Percentiles rank a stretch among this genome's conserved stretches.
Conservation (phyloP, 108 stramenopile genomes). For the Chaetoceros tenuissimus region DNA sequence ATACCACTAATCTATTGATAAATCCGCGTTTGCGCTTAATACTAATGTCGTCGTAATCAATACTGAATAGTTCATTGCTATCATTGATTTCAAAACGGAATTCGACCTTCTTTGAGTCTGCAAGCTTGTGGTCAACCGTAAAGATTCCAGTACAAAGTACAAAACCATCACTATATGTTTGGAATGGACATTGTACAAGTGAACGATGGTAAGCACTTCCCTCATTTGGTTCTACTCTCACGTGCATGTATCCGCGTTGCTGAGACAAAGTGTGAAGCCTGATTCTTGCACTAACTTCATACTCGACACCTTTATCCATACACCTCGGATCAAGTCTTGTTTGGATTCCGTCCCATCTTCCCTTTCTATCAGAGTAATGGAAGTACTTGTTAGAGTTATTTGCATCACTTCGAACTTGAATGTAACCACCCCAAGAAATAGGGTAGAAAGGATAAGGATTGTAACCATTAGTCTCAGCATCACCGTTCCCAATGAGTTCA, state of each 20-base stretch:
- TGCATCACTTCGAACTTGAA: not conserved
- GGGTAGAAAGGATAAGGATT: constrained; percentile 17
- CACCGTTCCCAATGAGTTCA: constrained; percentile 41
- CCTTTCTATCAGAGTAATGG: not conserved
- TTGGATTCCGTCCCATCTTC: not conserved
- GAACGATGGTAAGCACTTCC: no score
- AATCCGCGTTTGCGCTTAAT: no score
- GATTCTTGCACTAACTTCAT: not conserved
- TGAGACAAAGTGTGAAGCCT: not conserved
- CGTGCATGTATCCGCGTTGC: not conserved
- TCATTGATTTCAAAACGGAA: no score
- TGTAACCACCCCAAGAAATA: not conserved
- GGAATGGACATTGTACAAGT: no score
- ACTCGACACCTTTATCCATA: not conserved
- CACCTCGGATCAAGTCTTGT: not conserved
- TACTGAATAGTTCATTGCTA: no score
- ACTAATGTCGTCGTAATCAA: no score
- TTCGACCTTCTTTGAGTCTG: no score
- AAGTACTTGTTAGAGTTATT: constrained; percentile 4
- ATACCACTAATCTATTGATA: no score
- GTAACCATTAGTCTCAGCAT: constrained; percentile 30
- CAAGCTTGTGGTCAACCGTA: no score
- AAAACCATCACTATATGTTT: no score
- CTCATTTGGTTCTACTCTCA: no score
- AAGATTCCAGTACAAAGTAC: no score